Percentiles rank a stretch among this genome's conserved stretches.
These are phyloP conservation scores for Liquidambar formosana DNA, from an alignment of 164 flowering plant species.

Conservation along the genomic window DNA sequence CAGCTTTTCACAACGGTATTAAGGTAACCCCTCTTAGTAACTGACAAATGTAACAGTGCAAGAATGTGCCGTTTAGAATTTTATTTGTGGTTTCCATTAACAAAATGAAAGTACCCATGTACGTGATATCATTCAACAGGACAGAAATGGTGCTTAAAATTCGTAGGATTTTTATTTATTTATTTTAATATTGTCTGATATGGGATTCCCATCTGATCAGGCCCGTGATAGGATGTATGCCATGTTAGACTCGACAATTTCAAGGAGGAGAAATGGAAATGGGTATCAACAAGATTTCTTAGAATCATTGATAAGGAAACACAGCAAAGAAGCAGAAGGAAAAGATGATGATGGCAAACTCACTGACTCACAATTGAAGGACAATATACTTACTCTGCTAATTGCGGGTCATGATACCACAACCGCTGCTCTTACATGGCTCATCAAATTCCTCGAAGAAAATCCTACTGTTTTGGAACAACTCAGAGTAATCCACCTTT, in stretches of 20 bases:
- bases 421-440: conserved; percentile 71
- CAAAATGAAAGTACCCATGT: no score
- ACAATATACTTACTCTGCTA: conserved; percentile 60
- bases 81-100: no score
- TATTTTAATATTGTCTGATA: not conserved
- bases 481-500: conserved; percentile 40
- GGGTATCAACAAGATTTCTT: conserved; percentile 49
- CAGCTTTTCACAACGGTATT: conserved; percentile 64
- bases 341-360: conserved; percentile 49
- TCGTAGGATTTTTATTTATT: no score
- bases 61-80: no score
- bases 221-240: conserved; percentile 59
- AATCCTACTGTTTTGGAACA: conserved; percentile 50
- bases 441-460: conserved; percentile 62
- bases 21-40: conserved; percentile 33
- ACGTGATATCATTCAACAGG: not conserved
- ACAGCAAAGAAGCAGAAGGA: conserved; percentile 30
- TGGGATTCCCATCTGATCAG: conserved; percentile 24
- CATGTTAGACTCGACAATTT: conserved; percentile 54
- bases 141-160: no score
- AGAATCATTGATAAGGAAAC: conserved; percentile 49
- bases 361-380: conserved; percentile 62
- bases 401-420: conserved; percentile 81
- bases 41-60: no score
- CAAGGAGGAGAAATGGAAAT: conserved; percentile 42